Base-by-base conservation (phyloP, 73 alveolate species). In the Paramecium primaurelia region DNA sequence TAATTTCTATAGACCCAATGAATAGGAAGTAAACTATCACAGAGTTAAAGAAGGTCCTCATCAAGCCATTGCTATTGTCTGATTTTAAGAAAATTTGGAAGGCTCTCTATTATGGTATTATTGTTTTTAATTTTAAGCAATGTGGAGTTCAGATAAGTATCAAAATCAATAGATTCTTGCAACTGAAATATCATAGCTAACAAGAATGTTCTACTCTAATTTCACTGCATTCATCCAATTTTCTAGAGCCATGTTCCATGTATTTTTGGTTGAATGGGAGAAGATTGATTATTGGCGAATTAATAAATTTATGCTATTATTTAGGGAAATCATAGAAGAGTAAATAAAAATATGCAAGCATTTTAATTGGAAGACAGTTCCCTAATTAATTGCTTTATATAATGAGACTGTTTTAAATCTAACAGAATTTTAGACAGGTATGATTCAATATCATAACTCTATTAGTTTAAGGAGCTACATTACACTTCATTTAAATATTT, bases 131-230 rank as follows among this genome's bases (percentile, higher is more conserved):
- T 26, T 47, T 32, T 45, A 37, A 80, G 91, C 91, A 9, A 80
- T 80, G 91, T 80, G 91, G 91, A 45, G 77, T 8, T 80, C 91
- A 2, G 91, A 80, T 32, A 80, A 80, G 58, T 80, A 80, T 80
- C 16, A 45, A 45, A 80, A 80, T 80, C 45, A 80, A 36, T 26
- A 80, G 75, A 45, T 45, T 26, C 37, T 80, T 10, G 71, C 91
- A 22, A 4, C 47, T 14, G 91, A 80, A 40, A 80, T 80, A 20
- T 25, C 77, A 25, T 64, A 80, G 30, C 49, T 80, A 20, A 49
- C 75, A 10, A 40, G 91, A 40, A 42, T 80, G 44, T 42, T 80
- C 30, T 42, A 49, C 32, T 73, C 87, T 22, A 73, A 40, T 37
- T 73, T 73, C 54, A 28, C 20, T 47, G 30, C 32, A 28, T 80